Evolutionary conservation across 108 stramenopile genomes (phyloP).

Genomic region (Mayamaea pseudoterrestris): DNA sequence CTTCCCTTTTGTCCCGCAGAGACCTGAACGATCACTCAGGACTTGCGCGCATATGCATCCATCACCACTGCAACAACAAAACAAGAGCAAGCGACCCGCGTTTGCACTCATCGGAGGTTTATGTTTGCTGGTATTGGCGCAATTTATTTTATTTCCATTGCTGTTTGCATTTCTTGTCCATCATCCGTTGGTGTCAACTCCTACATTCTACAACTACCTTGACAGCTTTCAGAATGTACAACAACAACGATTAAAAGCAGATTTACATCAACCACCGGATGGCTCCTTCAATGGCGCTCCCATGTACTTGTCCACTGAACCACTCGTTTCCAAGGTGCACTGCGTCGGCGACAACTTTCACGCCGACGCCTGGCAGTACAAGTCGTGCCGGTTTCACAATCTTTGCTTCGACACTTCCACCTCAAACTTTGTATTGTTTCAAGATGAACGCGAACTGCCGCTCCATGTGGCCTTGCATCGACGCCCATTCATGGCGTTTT

Average conservation of each 20-base stretch:
- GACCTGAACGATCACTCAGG: too few species aligned
- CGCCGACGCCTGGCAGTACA: slow-evolving; percentile 18
- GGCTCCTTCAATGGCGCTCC: slow-evolving; percentile 6
- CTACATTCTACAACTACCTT: neutral
- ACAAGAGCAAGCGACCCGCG: too few species aligned
- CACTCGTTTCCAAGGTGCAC: slow-evolving; percentile 24
- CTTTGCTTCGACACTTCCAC: slow-evolving; percentile 36
- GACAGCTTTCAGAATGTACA: too few species aligned
- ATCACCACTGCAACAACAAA: too few species aligned
- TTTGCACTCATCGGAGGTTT: neutral
- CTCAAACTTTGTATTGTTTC: slow-evolving; percentile 37
- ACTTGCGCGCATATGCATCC: too few species aligned
- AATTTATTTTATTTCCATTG: slow-evolving; percentile 1
- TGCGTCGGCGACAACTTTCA: slow-evolving; percentile 50
- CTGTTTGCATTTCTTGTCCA: neutral
- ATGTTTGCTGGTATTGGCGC: neutral
- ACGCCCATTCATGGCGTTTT: neutral
- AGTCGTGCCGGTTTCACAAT: slow-evolving; percentile 24
- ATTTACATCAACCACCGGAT: slow-evolving; percentile 1
- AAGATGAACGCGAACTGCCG: slow-evolving; percentile 12
- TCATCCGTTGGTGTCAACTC: neutral
- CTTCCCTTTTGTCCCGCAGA: too few species aligned
- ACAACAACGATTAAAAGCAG: too few species aligned
- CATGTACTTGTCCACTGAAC: neutral
- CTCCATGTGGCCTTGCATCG: neutral